Conservation (phyloP, 2,329 filamentous ascomycete species). For the Cladosporium colombiae region DNA sequence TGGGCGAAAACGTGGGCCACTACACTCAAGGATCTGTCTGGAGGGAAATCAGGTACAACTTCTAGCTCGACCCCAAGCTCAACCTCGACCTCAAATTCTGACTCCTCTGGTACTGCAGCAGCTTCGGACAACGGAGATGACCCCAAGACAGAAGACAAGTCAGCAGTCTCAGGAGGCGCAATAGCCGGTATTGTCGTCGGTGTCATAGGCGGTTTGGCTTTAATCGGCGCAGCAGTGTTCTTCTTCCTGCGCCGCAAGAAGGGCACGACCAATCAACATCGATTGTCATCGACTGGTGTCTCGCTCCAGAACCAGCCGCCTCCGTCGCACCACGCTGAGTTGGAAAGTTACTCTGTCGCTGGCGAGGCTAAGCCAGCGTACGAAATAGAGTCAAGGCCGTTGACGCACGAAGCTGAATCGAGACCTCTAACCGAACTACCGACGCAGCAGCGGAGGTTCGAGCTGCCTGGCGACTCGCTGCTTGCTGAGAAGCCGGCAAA, state of each 20-base stretch:
- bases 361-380: background rate
- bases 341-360: background rate
- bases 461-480: background rate
- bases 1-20: slow-evolving; percentile 9
- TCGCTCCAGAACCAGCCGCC: slow-evolving; percentile 5
- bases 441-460: slow-evolving; percentile 1
- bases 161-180: slow-evolving; percentile 32
- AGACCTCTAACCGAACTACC: background rate
- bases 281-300: background rate
- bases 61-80: slow-evolving; percentile 11
- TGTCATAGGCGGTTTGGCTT: slow-evolving; percentile 29
- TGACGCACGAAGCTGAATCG: background rate
- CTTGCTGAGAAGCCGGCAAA: slow-evolving; percentile 6
- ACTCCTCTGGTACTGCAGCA: slow-evolving; percentile 21
- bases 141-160: background rate
- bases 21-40: background rate
- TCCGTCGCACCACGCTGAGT: background rate
- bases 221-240: slow-evolving; percentile 19
- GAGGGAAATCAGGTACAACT: background rate
- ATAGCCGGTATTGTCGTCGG: slow-evolving; percentile 41
- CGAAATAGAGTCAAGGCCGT: background rate
- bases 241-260: slow-evolving; percentile 20
- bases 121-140: background rate
- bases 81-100: slow-evolving; percentile 17
- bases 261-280: background rate